phyloP scores from a whole-genome alignment of 2,329 filamentous ascomycete genomes.

The Incumbomyces lentus region DNA sequence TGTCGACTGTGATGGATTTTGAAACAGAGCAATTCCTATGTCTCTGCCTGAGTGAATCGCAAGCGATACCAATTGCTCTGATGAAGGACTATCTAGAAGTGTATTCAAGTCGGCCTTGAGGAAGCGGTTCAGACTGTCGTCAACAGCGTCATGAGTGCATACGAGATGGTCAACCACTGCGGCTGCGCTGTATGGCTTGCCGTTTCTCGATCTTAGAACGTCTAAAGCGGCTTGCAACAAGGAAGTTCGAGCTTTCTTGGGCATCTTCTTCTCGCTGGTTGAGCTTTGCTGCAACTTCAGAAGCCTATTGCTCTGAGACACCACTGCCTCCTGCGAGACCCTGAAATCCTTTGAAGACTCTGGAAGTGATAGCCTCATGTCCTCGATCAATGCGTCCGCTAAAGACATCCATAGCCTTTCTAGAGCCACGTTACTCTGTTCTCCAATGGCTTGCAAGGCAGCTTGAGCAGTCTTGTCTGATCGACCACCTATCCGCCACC shows the following conservation, averaged over 20 bases:
- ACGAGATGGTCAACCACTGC: conserved; percentile 46
- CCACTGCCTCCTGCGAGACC: conserved; percentile 59
- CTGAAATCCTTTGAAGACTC: conserved; percentile 71
- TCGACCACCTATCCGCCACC: conserved; percentile 1
- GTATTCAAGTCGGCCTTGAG: conserved; percentile 46
- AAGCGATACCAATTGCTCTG: conserved; percentile 53
- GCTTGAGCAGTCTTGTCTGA: conserved; percentile 2
- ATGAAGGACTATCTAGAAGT: conserved; percentile 59
- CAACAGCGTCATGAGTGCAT: conserved; percentile 25
- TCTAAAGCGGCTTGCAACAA: conserved; percentile 39
- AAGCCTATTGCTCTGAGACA: conserved; percentile 57
- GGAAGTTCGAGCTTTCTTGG: conserved; percentile 22
- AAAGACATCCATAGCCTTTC: conserved; percentile 52
- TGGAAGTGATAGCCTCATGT: conserved; percentile 64
- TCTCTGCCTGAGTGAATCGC: conserved; percentile 40
- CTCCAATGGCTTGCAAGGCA: not conserved
- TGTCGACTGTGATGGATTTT: not conserved
- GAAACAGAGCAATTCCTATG: not conserved
- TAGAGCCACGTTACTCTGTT: conserved; percentile 31
- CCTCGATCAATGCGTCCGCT: conserved; percentile 51
- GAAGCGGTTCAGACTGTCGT: conserved; percentile 39
- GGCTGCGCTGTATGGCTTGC: conserved; percentile 58
- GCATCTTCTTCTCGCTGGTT: not conserved
- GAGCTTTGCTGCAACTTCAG: conserved; percentile 43
- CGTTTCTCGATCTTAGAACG: conserved; percentile 44